Conservation (phyloP, 805 yeast species). For the Maudiozyma turicensis region DNA sequence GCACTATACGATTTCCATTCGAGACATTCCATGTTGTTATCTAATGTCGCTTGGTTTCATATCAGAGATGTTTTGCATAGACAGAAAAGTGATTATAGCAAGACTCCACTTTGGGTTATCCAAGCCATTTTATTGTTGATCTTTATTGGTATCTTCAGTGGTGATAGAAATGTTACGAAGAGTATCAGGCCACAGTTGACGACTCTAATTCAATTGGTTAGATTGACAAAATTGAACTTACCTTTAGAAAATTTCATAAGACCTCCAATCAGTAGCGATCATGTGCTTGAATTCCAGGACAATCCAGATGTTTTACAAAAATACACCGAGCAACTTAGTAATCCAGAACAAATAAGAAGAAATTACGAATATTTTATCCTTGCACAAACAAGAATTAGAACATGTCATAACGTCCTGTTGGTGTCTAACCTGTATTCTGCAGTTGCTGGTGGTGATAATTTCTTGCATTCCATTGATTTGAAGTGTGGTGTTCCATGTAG, state of each 20-base stretch:
- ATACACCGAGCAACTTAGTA: conserved; percentile 20
- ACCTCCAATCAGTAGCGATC: conserved; percentile 34
- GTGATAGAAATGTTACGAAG: conserved; percentile 54
- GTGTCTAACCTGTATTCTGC: conserved; percentile 48
- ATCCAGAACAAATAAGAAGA: conserved; percentile 25
- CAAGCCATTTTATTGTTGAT: conserved; percentile 78
- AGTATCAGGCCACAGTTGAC: conserved; percentile 73
- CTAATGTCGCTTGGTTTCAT: conserved; percentile 58
- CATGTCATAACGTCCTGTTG: conserved; percentile 55
- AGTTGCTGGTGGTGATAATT: conserved; percentile 34
- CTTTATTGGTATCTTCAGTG: conserved; percentile 73
- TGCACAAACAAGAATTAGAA: conserved; percentile 70
- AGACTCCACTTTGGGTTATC: conserved; percentile 77
- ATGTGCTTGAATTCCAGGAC: conserved; percentile 37
- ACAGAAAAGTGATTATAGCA: conserved; percentile 34
- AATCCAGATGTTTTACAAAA: conserved; percentile 36
- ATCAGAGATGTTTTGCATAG: conserved; percentile 60
- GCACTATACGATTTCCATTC: conserved; percentile 79
- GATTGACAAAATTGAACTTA: conserved; percentile 57
- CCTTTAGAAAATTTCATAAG: conserved; percentile 40
- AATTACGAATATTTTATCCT: conserved; percentile 46
- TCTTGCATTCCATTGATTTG: conserved; percentile 40
- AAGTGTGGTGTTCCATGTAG: conserved; percentile 59
- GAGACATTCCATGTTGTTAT: conserved; percentile 58
- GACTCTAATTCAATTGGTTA: conserved; percentile 70